Base-by-base conservation (phyloP, 1,139 yeast species). In the Yamadazyma diddensiae region DNA sequence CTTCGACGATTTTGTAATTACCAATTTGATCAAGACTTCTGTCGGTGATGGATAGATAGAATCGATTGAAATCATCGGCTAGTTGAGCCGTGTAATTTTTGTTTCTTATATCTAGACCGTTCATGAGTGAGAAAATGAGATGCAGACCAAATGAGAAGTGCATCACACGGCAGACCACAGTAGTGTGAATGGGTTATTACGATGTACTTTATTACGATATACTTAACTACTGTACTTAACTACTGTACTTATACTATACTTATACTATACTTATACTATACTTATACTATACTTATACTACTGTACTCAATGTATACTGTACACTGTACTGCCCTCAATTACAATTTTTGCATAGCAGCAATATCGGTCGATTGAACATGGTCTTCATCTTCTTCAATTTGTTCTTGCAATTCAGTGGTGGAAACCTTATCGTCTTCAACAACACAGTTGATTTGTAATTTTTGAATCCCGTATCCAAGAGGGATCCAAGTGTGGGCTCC, bases 401-500 rank as follows among this genome's bases (percentile, higher is more conserved):
- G 50, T 49, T 66, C 75, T 73, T 88, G 95, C 63, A 92, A 82
- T 38, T 85, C 97, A 53, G 84, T 95, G 57, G 87, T 61, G 45
- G 96, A 85, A 51, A 92, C 96, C 79, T 82, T 82, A 52, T 78
- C 95, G 70, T 92, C 98, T 79, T 90, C 97, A 54, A 92, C 82
- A 64, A 92, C 97, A 74, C 85, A 73, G 92, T 88, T 92, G 72
- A 92, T 86, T 78, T 90, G 97, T 67, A 92, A 81, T 80, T 92
- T 92, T 85, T 87, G 87, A 79, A 92, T 90, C 79, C 98, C 98
- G 82, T 78, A 92, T 72, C 98, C 98, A 58, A 92, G 94, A 62
- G 96, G 90, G 53, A 92, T 78, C 73, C 79, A 88, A 75, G 84
- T 92, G 78, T 76, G 82, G 59, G 94, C 96, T 84, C 98, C 98